These are phyloP conservation scores for Corynespora cassiicola DNA, from an alignment of 2,329 filamentous ascomycete genomes.

Conservation along the genomic window DNA sequence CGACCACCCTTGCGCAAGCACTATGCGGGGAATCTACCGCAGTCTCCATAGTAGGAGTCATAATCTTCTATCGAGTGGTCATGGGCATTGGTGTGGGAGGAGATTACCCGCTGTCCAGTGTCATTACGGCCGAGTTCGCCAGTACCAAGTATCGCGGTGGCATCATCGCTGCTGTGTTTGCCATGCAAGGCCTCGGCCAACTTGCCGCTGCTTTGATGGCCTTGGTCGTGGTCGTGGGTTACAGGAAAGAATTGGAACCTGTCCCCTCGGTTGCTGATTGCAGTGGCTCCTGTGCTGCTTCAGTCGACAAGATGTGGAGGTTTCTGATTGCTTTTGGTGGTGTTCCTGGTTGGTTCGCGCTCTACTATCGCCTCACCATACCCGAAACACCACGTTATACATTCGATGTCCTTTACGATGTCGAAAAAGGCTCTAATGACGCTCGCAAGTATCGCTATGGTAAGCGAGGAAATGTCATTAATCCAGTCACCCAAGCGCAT, in stretches of 20 bases:
- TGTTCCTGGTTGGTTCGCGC: constrained; percentile 36
- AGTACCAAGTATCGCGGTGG: constrained; percentile 33
- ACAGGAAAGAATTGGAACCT: constrained; percentile 10
- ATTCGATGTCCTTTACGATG: constrained; percentile 37
- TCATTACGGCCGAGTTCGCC: constrained; percentile 38
- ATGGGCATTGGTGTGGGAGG: constrained; percentile 27
- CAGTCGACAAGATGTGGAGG: constrained; percentile 40
- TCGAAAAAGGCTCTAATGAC: constrained; percentile 66
- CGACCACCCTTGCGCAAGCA: constrained; percentile 25
- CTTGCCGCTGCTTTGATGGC: constrained; percentile 25
- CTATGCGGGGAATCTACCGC: constrained; percentile 22
- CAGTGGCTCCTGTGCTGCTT: constrained; percentile 9
- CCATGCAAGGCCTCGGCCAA: constrained; percentile 44
- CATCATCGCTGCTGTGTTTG: constrained; percentile 40
- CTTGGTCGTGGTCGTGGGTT: constrained; percentile 18
- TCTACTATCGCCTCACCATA: constrained; percentile 39
- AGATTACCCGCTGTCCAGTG: constrained; percentile 18
- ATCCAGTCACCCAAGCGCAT: constrained; percentile 69
- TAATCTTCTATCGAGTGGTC: constrained; percentile 29
- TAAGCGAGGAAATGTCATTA: constrained; percentile 62
- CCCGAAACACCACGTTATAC: constrained; percentile 41
- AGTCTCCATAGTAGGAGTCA: constrained; percentile 24
- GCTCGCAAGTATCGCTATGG: constrained; percentile 75
- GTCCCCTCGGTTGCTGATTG: constrained; percentile 12
- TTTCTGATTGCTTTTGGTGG: constrained; percentile 41